These are phyloP conservation scores for Tolypocladium tropicale DNA, from an alignment of 2,329 filamentous ascomycete genomes.

Conservation along the genomic window DNA sequence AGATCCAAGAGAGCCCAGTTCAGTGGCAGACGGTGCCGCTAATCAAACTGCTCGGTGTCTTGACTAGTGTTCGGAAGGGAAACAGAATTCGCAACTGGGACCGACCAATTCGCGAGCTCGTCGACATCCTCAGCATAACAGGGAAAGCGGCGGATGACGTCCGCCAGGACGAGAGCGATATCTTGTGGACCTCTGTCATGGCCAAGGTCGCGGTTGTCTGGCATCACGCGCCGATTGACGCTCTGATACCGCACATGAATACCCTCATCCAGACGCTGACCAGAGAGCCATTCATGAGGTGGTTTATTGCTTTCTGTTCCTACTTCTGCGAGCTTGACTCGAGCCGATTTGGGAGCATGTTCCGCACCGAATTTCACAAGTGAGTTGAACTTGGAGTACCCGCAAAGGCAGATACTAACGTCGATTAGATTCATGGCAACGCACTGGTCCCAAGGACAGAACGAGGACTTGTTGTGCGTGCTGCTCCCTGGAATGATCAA, in stretches of 20 bases:
- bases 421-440: slow-evolving; percentile 58
- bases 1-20: slow-evolving; percentile 9
- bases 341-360: slow-evolving; percentile 66
- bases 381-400: slow-evolving; percentile 24
- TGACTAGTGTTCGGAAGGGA: slow-evolving; percentile 74
- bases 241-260: slow-evolving; percentile 60
- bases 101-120: slow-evolving; percentile 45
- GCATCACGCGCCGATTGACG: slow-evolving; percentile 68
- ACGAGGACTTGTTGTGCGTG: slow-evolving; percentile 60
- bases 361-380: slow-evolving; percentile 74
- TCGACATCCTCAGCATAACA: slow-evolving; percentile 39
- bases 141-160: slow-evolving; percentile 26
- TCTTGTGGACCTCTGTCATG: slow-evolving; percentile 49
- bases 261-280: slow-evolving; percentile 55
- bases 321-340: slow-evolving; percentile 65
- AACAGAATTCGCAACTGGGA: slow-evolving; percentile 65
- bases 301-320: slow-evolving; percentile 80
- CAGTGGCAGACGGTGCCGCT: slow-evolving; percentile 35
- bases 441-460: slow-evolving; percentile 57
- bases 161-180: slow-evolving; percentile 22
- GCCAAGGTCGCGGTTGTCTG: slow-evolving; percentile 55
- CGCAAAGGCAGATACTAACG: slow-evolving; percentile 6
- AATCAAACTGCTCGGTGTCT: slow-evolving; percentile 53
- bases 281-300: slow-evolving; percentile 52
- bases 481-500: slow-evolving; percentile 56